phyloP scores from a whole-genome alignment of 1,284 basidiomycete genomes.

The Boletus mariae region DNA sequence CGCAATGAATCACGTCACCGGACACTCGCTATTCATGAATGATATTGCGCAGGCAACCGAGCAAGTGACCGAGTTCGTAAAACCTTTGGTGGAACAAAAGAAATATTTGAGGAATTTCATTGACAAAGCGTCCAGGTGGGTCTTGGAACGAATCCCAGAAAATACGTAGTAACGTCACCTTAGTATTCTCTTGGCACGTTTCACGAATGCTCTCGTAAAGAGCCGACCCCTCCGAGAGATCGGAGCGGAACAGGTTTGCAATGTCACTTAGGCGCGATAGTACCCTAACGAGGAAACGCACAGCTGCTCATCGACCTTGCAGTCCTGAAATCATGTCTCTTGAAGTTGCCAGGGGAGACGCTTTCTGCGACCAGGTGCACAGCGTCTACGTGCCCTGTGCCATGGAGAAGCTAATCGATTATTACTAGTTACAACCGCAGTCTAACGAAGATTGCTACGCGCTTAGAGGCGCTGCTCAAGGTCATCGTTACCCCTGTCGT shows the following conservation, averaged over 20 bases:
- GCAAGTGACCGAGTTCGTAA: constrained; percentile 62
- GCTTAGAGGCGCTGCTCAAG: constrained; percentile 88
- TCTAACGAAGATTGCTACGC: constrained; percentile 74
- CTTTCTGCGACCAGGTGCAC: constrained; percentile 54
- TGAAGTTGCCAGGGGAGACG: constrained; percentile 78
- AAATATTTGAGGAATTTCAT: constrained; percentile 89
- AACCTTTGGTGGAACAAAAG: constrained; percentile 83
- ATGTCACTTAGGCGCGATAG: constrained; percentile 1
- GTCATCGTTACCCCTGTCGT: constrained; percentile 90
- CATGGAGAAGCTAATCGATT: constrained; percentile 11
- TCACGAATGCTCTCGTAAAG: constrained; percentile 83
- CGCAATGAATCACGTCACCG: constrained; percentile 76
- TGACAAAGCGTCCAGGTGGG: constrained; percentile 85
- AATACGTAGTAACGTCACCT: not conserved
- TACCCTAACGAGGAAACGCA: constrained; percentile 11
- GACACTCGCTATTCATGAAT: constrained; percentile 75
- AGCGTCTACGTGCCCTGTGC: constrained; percentile 1
- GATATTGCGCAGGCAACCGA: constrained; percentile 69
- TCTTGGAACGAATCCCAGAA: not conserved
- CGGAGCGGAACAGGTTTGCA: constrained; percentile 84
- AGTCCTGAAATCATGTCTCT: constrained; percentile 75
- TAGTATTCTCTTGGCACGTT: constrained; percentile 79
- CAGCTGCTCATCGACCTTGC: constrained; percentile 92
- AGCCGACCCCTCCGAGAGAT: constrained; percentile 86
- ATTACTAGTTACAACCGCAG: constrained; percentile 70